Evolutionary conservation across 2,329 filamentous ascomycete genomes (phyloP), one percentile per base, ranked within the genome.

Genomic region (Diaporthe citrichinensis): DNA sequence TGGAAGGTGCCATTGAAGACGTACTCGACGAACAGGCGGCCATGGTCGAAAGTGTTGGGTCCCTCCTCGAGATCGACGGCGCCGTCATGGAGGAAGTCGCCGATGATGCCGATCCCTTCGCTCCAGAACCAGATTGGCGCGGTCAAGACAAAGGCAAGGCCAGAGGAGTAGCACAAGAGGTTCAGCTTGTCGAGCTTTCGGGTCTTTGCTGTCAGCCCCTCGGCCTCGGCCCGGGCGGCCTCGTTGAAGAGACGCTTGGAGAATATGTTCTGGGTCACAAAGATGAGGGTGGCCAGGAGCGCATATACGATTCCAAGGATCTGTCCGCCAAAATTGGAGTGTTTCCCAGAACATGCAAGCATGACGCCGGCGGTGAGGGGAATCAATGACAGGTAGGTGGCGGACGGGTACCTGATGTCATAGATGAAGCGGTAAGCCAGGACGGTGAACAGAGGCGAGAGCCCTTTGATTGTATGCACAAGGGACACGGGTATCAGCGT

Each of bases 201-300:
- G 58, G 92, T 90, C 73, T 90, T 90, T 17, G 88, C 85, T 0
- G 90, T 88, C 46, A 88, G 84, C 1, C 90, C 90, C 72, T 98
- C 95, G 10, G 92, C 91, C 84, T 98, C 96, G 2, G 95, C 94
- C 75, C 92, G 92, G 9, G 95, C 93, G 9, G 95, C 95, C 82
- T 98, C 96, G 83, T 98, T 99, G 88, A 99, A 99, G 14, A 99
- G 92, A 78, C 95, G 95, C 85, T 99, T 99, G 28, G 96, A 98
- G 79, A 98, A 98, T 74, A 99, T 99, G 82, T 99, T 99, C 82
- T 99, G 97, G 0, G 95, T 97, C 49, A 99, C 97, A 82, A 99
- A 99, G 78, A 98, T 94, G 74, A 98, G 87, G 10, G 97, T 95
- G n/a, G 95, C 96, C 46, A 95, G 87, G 51, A 99, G 93, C 4